Evolutionary conservation across 352 stramenopile genomes (phyloP), one percentile per base, ranked within the genome.

Genomic region (Phytopythium boreale): DNA sequence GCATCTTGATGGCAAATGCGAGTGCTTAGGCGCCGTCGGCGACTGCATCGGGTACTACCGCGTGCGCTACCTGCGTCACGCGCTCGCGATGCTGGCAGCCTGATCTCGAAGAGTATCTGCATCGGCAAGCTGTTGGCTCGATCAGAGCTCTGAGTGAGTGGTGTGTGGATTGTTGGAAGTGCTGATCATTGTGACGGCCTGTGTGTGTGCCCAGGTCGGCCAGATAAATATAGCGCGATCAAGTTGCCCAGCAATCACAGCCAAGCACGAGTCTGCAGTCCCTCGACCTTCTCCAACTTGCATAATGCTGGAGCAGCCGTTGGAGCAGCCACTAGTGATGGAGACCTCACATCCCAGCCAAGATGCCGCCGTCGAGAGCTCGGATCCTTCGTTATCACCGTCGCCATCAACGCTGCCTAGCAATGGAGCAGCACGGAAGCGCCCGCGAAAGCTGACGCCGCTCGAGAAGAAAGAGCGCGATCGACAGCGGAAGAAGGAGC

Each of bases 391-490:
- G 5, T 27, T 39, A 10, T 8, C 27, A 14, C 26, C 10, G 6
- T 15, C n/a, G 44, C 43, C 39, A 9, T n/a, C 46, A 31, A 20
- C 22, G 12, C 9, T 12, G 26, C 1, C 1, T 1, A 24, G 11
- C 22, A 20, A 55, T 22, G 49, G 15, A n/a, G 26, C 0, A 56
- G 49, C 26, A 4, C 69, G 67, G 36, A 79, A 64, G 34, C 27
- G 12, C 2, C 60, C 62, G 19, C 29, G 53, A 6, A 80, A 78
- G 24, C 66, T 87, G 44, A 85, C 76, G 10, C 69, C 74, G 2
- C 51, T 82, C 10, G 72, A 84, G 49, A 87, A 78, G 57, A 89
- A 87, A 46, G 68, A 72, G 20, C 72, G 79, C 8, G 80, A 88
- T 71, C 63, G 67, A 50, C 31, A 72, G 31, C 72, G 77, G 26